Conservation (phyloP, 2,329 filamentous ascomycete genomes). For the Cladosporium sp. region DNA sequence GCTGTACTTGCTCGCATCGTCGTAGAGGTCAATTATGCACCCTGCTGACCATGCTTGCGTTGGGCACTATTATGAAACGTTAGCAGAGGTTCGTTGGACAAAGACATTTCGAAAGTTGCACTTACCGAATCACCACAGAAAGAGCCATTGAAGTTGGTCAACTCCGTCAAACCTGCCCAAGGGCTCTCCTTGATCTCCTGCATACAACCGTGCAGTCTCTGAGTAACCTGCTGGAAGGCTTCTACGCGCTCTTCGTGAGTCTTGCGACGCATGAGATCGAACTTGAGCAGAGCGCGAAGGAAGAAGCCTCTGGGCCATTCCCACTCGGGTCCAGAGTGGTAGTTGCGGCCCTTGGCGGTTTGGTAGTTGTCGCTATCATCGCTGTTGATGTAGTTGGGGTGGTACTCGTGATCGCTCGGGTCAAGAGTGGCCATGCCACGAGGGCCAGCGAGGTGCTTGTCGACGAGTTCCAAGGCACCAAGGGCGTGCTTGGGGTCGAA, state of each 20-base stretch:
- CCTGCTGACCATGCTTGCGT: constrained; percentile 96
- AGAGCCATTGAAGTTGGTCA: constrained; percentile 85
- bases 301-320: constrained; percentile 97
- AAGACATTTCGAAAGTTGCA: constrained; percentile 20
- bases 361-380: constrained; percentile 89
- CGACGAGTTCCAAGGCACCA: constrained; percentile 71
- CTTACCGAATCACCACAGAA: constrained; percentile 82
- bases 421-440: constrained; percentile 95
- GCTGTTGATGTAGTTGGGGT: constrained; percentile 89
- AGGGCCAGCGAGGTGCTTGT: constrained; percentile 74
- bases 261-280: constrained; percentile 71
- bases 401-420: constrained; percentile 86
- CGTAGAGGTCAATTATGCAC: constrained; percentile 91
- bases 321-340: constrained; percentile 98
- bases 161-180: constrained; percentile 88
- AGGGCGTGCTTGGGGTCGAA: constrained; percentile 77
- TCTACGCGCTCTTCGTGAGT: constrained; percentile 68
- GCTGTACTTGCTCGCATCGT: constrained; percentile 60
- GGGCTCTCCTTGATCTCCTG: constrained; percentile 70
- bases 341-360: constrained; percentile 91
- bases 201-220: constrained; percentile 77
- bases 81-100: constrained; percentile 17
- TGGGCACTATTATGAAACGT: constrained; percentile 59
- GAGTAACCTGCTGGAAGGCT: constrained; percentile 90
- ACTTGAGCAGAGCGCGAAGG: constrained; percentile 82